Evolutionary conservation across 192 early-diverging fungal species (phyloP).

Genomic region (Gorgonomyces haynaldii): DNA sequence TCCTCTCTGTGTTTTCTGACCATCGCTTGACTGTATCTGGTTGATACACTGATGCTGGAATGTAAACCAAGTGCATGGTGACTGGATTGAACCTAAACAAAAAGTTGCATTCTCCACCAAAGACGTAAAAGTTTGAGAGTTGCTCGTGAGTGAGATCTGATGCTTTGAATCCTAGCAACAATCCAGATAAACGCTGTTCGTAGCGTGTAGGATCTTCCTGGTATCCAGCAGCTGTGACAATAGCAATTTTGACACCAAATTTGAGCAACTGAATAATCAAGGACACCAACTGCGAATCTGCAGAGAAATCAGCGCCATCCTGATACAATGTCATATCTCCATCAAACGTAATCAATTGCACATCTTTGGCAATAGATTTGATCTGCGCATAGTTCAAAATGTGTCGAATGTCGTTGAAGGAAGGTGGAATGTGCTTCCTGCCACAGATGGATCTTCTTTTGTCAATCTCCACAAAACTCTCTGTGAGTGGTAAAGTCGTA

Average conservation of each 20-base stretch:
- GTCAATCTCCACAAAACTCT: conserved; percentile 62
- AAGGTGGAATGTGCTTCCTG: conserved; percentile 70
- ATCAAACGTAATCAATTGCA: conserved; percentile 82
- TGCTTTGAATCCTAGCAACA: conserved; percentile 51
- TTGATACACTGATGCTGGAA: conserved; percentile 39
- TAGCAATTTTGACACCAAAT: conserved; percentile 57
- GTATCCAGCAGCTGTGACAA: conserved; percentile 90
- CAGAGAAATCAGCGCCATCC: conserved; percentile 73
- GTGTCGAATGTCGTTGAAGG: conserved; percentile 84
- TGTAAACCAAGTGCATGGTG: conserved; percentile 47
- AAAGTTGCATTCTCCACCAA: conserved; percentile 87
- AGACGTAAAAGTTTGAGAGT: conserved; percentile 60
- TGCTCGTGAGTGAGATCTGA: conserved; percentile 33
- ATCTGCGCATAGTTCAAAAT: conserved; percentile 86
- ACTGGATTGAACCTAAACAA: conserved; percentile 60
- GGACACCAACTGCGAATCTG: conserved; percentile 49
- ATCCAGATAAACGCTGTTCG: conserved; percentile 64
- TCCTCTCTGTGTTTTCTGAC: conserved; percentile 16
- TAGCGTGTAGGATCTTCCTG: conserved; percentile 56
- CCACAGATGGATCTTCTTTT: conserved; percentile 54
- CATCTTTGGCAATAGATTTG: conserved; percentile 55
- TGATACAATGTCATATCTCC: conserved; percentile 92
- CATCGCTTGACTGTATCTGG: conserved; percentile 13
- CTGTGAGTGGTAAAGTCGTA: conserved; percentile 64
- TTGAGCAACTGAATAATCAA: conserved; percentile 59